Conservation (phyloP, 805 yeast species). For the Yamadazyma kitorensis region DNA sequence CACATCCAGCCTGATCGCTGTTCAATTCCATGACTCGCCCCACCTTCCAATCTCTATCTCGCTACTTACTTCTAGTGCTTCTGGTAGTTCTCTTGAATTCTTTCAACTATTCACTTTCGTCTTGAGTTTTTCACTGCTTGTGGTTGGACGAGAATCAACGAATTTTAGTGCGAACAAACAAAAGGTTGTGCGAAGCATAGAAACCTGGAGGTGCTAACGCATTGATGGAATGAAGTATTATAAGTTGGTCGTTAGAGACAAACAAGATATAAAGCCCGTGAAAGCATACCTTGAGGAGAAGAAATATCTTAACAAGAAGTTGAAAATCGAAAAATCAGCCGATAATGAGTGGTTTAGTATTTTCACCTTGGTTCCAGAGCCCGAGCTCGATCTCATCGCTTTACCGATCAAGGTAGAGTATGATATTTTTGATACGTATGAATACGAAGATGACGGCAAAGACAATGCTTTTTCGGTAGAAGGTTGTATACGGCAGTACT, state of each 20-base stretch:
- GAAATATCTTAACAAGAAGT: slow-evolving; percentile 3
- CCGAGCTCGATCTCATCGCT: background rate
- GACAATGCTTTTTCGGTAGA: too few relatives aligned
- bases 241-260: slow-evolving; percentile 2
- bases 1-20: too few relatives aligned
- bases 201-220: too few relatives aligned
- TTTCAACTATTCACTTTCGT: background rate
- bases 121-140: background rate
- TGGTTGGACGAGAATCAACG: slow-evolving; percentile 16
- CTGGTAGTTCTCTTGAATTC: too few relatives aligned
- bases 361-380: slow-evolving; percentile 3
- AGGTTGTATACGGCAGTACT: background rate
- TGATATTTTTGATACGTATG: too few relatives aligned
- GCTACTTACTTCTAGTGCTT: too few relatives aligned
- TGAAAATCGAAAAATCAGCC: slow-evolving; percentile 2
- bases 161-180: slow-evolving; percentile 1
- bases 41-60: too few relatives aligned
- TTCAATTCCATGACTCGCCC: too few relatives aligned
- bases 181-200: too few relatives aligned
- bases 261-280: slow-evolving; percentile 1
- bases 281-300: slow-evolving; percentile 4
- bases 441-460: too few relatives aligned
- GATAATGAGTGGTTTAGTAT: background rate
- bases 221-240: slow-evolving; percentile 6
- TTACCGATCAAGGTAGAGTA: slow-evolving; percentile 5